phyloP scores from a whole-genome alignment of 495 filamentous ascomycete genomes.

The Tuber aestivum region DNA sequence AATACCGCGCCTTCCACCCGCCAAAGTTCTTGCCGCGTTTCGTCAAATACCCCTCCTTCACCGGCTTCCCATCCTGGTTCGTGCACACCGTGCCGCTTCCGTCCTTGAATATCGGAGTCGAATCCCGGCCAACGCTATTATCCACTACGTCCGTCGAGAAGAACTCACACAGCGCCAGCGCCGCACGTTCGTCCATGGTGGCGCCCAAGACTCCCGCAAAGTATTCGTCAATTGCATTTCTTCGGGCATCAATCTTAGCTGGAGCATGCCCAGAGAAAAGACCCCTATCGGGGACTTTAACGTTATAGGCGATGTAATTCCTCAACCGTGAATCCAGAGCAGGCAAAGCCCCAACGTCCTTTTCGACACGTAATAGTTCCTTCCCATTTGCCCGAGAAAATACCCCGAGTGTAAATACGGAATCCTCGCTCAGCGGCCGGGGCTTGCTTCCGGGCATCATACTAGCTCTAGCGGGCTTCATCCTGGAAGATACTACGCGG shows the following conservation, averaged over 20 bases:
- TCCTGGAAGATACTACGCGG: conserved; percentile 82
- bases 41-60: conserved; percentile 87
- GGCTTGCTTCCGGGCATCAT: conserved; percentile 62
- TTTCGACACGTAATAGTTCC: conserved; percentile 91
- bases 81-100: conserved; percentile 19
- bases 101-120: conserved; percentile 29
- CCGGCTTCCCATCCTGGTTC: conserved; percentile 43
- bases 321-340: conserved; percentile 75
- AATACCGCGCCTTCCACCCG: conserved; percentile 97
- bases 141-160: conserved; percentile 80
- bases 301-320: conserved; percentile 59
- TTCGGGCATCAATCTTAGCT: conserved; percentile 83
- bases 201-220: conserved; percentile 77
- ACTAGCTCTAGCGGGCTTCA: conserved; percentile 82
- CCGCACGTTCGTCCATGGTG: conserved; percentile 68
- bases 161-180: conserved; percentile 79
- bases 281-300: conserved; percentile 70
- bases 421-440: conserved; percentile 68
- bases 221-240: conserved; percentile 74
- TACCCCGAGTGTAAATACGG: conserved; percentile 85
- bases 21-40: conserved; percentile 98
- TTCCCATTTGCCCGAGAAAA: conserved; percentile 68
- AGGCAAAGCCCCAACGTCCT: conserved; percentile 73
- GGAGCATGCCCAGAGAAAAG: conserved; percentile 92
- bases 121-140: conserved; percentile 54